Evolutionary conservation across 1,284 basidiomycete genomes (phyloP).

Genomic region (Tausonia pullulans): DNA sequence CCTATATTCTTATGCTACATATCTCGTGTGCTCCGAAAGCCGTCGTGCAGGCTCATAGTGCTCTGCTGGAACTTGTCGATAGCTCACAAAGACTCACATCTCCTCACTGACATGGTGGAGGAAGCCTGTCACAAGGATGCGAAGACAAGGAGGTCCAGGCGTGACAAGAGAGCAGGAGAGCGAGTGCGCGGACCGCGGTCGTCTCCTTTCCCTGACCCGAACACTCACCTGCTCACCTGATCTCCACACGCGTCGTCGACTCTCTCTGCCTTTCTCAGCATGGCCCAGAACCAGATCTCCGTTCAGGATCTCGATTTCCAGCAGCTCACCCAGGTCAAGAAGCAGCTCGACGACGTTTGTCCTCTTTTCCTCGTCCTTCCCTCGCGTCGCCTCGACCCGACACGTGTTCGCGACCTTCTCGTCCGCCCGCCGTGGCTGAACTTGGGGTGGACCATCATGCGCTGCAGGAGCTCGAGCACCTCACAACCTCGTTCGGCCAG

Average conservation of each 20-base stretch:
- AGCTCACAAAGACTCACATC: background rate
- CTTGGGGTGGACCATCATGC: background rate
- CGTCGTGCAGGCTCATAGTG: too few species aligned
- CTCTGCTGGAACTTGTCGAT: too few species aligned
- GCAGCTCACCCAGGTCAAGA: conserved; percentile 73
- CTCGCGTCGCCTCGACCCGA: background rate
- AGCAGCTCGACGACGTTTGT: conserved; percentile 75
- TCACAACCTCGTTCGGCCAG: conserved; percentile 85
- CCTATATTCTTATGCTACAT: too few species aligned
- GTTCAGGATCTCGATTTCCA: conserved; percentile 66
- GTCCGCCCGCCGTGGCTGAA: background rate
- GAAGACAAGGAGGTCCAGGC: too few species aligned
- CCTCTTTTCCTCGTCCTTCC: background rate
- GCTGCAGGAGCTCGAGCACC: conserved; percentile 76
- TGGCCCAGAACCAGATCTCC: conserved; percentile 50
- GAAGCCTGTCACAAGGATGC: too few species aligned
- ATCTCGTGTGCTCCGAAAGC: too few species aligned
- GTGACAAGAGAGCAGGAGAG: too few species aligned
- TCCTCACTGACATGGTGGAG: too few species aligned
- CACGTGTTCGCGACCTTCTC: background rate
- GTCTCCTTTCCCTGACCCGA: background rate
- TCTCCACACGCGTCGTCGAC: background rate
- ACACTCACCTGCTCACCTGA: background rate
- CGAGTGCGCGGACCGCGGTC: too few species aligned
- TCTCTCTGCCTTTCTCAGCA: background rate